Base-by-base conservation (phyloP, 1,284 basidiomycete genomes). In the Ganoderma meredithae region DNA sequence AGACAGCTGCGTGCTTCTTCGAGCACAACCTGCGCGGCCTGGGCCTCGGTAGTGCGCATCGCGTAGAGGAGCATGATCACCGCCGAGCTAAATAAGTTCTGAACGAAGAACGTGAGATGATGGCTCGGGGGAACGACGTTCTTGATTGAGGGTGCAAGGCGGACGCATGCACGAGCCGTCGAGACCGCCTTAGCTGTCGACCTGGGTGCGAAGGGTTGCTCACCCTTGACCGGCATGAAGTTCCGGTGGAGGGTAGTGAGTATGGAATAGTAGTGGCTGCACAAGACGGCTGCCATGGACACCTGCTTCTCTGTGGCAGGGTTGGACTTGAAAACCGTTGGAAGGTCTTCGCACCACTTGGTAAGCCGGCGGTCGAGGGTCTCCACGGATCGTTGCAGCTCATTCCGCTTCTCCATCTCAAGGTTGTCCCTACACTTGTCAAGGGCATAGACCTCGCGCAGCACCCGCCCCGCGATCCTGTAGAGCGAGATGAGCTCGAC, bases 81-180 rank as follows among this genome's bases (percentile, higher is more conserved):
- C 1, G 94, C 93, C 39, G 94, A 95, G 73, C 93, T 95, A 84
- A 96, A 96, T 22, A 96, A 85, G 75, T 95, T 94, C 76, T 96
- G 95, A 67, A 95, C 94, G 83, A 95, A 96, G 79, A 96, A 95
- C 1, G 95, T 94, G 44, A 96, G 86, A 78, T 96, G 94, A 76
- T 96, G 95, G 15, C 94, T 95, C 5, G 93, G 87, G 3, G 95
- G 94, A 1, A 96, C 92, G 60, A 93, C 89, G 73, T 93, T 90
- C 76, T 90, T 93, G 80, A 95, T 92, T 17, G 94, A 93, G 49
- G 94, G 90, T 1, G 95, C 95, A 62, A 96, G 87, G 64, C 90
- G 89, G 72, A 96, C 95, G 79, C 92, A 94, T 60, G 91, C 89
- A 40, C 93, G 87, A 68, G 95, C 89, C 69, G 91, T 90, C 67